These are phyloP conservation scores for Oryza punctata DNA, from an alignment of 176 grass and related monocot genomes.

Conservation along the genomic window DNA sequence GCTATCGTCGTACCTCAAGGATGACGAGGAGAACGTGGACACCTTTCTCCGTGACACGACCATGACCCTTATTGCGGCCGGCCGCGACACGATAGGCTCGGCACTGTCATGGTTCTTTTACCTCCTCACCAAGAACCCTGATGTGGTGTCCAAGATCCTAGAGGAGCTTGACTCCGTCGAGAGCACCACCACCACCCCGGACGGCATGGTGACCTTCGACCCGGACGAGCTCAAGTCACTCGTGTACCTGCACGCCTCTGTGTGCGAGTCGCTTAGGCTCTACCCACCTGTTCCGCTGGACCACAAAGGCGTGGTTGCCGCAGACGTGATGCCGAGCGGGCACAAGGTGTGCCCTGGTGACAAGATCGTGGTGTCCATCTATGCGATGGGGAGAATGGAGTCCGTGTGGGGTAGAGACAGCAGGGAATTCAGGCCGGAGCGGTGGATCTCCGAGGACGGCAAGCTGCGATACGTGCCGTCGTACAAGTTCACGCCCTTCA, in stretches of 20 bases:
- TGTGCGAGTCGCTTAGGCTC: conserved; percentile 45
- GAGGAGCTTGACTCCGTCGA: conserved; percentile 49
- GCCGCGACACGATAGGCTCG: conserved; percentile 64
- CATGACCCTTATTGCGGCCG: conserved; percentile 72
- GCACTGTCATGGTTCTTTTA: conserved; percentile 80
- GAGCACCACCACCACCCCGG: neutral
- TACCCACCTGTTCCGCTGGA: conserved; percentile 31
- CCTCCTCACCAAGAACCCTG: conserved; percentile 47
- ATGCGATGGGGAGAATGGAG: conserved; percentile 21
- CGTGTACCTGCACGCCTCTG: conserved; percentile 38
- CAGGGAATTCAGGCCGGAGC: neutral
- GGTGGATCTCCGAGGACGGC: neutral
- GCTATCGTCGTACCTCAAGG: conserved; percentile 61
- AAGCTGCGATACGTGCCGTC: neutral
- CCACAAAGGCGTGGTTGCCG: conserved; percentile 26
- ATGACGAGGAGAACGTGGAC: conserved; percentile 26
- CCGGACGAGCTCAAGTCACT: conserved; percentile 28
- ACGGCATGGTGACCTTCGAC: conserved; percentile 5
- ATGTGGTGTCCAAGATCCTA: conserved; percentile 42
- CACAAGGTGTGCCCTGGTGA: neutral
- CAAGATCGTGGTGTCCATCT: neutral
- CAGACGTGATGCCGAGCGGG: neutral
- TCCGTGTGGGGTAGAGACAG: conserved; percentile 6
- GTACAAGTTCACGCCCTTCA: conserved; percentile 18
- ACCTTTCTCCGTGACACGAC: conserved; percentile 64